Percentiles rank a stretch among this genome's conserved stretches.
Conservation (phyloP, 192 early-diverging fungal species). For the Entomortierella lignicola region DNA sequence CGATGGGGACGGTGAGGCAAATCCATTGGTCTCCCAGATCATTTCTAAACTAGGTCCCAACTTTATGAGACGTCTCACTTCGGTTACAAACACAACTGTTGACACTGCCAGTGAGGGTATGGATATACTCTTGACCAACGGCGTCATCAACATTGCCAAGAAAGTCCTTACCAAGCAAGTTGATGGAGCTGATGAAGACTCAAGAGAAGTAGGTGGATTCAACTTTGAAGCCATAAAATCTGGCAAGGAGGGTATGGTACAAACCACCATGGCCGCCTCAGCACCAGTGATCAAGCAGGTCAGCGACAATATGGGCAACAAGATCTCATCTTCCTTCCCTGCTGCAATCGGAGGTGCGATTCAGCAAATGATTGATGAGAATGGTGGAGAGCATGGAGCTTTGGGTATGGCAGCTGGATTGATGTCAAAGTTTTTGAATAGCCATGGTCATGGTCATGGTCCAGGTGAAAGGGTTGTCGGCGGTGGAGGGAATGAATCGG, state of each 20-base stretch:
- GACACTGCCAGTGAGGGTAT: constrained; percentile 47
- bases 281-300: constrained; percentile 40
- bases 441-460: neutral
- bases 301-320: constrained; percentile 37
- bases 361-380: constrained; percentile 30
- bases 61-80: constrained; percentile 14
- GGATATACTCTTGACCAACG: constrained; percentile 40
- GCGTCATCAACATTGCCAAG: constrained; percentile 44
- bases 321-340: constrained; percentile 22
- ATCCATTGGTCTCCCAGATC: constrained; percentile 28
- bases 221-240: constrained; percentile 39
- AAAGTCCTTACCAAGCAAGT: constrained; percentile 22
- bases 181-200: neutral
- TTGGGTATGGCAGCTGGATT: constrained; percentile 41
- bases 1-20: constrained; percentile 6
- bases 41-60: constrained; percentile 27
- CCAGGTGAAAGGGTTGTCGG: neutral
- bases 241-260: constrained; percentile 43
- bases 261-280: constrained; percentile 24
- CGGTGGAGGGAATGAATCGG: neutral
- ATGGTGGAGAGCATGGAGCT: constrained; percentile 16
- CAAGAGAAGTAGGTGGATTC: constrained; percentile 15
- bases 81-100: constrained; percentile 25
- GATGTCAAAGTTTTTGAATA: constrained; percentile 26
- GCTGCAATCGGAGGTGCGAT: constrained; percentile 23